A percentile compares a stretch with the other conserved stretches of the same genome.
Conservation (phyloP, 2,329 filamentous ascomycete genomes). For the Parasarocladium wereldwijsianum region DNA sequence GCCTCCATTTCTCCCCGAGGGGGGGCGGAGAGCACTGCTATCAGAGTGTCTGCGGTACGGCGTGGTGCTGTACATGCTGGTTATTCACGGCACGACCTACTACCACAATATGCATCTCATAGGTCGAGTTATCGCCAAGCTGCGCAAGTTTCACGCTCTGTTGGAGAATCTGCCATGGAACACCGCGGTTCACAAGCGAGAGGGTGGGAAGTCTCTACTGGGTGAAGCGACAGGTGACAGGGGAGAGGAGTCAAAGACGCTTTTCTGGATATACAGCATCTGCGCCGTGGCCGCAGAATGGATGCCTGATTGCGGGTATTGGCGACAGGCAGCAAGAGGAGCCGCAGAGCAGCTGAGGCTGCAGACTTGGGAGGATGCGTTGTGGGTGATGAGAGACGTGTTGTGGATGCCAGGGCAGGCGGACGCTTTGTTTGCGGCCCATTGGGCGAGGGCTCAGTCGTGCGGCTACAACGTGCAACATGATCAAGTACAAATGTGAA, state of each 20-base stretch:
- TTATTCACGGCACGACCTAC: conserved; percentile 38
- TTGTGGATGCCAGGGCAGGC: no score
- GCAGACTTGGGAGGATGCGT: conserved; percentile 5
- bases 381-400: conserved; percentile 3
- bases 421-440: no score
- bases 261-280: conserved; percentile 25
- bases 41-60: conserved; percentile 32
- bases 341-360: neutral
- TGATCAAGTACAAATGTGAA: no score
- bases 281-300: conserved; percentile 22
- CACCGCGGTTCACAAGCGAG: conserved; percentile 18
- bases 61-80: conserved; percentile 35
- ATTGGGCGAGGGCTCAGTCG: no score
- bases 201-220: conserved; percentile 13
- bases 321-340: conserved; percentile 11
- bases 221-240: neutral
- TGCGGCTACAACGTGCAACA: no score
- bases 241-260: neutral
- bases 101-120: no score
- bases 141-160: no score
- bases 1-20: conserved; percentile 6
- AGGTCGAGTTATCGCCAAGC: no score
- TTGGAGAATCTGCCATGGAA: no score
- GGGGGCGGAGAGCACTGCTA: conserved; percentile 8
- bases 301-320: conserved; percentile 16